These are phyloP conservation scores for Torulaspora microellipsoides DNA, from an alignment of 805 yeast species.

Conservation along the genomic window DNA sequence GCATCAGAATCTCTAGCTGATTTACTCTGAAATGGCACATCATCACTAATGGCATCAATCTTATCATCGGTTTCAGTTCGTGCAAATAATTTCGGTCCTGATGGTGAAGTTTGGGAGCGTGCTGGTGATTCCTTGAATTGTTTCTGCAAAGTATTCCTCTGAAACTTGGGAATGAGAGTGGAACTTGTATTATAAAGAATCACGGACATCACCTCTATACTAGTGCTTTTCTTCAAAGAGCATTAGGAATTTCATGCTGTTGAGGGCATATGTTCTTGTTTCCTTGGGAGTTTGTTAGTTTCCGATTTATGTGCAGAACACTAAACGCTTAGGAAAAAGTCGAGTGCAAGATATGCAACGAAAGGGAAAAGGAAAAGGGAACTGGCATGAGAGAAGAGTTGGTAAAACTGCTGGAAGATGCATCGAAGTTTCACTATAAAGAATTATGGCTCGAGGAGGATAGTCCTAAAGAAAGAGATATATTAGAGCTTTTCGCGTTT, in stretches of 20 bases:
- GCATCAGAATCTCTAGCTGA: constrained; percentile 20
- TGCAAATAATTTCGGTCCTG: too few species aligned
- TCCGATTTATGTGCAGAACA: neutral
- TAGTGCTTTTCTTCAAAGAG: neutral
- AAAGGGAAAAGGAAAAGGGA: neutral
- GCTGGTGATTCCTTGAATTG: constrained; percentile 1
- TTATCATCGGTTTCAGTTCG: too few species aligned
- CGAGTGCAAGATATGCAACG: neutral
- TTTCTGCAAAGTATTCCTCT: constrained; percentile 17
- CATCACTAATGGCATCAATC: neutral
- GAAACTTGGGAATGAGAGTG: constrained; percentile 26
- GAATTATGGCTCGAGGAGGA: constrained; percentile 22
- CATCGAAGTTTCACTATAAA: constrained; percentile 23
- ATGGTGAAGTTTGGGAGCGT: neutral
- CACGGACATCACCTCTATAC: constrained; percentile 4
- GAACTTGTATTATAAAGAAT: constrained; percentile 33
- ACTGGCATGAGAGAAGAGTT: constrained; percentile 2
- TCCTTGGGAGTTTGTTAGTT: too few species aligned
- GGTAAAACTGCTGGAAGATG: constrained; percentile 18
- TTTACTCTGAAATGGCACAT: constrained; percentile 19
- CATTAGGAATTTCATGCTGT: neutral
- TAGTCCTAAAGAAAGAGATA: neutral
- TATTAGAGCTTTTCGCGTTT: constrained; percentile 29
- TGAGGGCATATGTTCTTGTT: too few species aligned
- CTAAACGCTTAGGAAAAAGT: neutral